Conservation (phyloP, 306 rosid genomes). For the Mucuna pruriens region DNA sequence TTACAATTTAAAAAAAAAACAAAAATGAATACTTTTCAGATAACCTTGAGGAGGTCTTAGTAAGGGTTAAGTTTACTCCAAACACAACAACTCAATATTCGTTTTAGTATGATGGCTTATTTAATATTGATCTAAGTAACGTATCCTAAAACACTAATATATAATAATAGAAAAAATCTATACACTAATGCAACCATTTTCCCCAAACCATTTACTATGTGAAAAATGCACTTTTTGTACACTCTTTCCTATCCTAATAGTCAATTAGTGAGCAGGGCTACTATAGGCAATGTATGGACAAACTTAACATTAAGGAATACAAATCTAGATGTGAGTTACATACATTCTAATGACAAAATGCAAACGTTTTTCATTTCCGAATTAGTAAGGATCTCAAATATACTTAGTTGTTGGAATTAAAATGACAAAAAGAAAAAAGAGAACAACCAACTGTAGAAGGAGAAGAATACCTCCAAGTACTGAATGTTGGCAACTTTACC, state of each 20-base stretch:
- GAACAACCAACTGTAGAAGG: background rate
- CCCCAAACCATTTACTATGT: background rate
- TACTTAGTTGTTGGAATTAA: background rate
- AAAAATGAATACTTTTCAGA: too few species aligned
- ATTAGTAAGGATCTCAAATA: background rate
- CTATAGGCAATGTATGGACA: background rate
- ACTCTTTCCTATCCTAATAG: background rate
- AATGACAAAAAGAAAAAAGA: background rate
- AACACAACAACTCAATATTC: background rate
- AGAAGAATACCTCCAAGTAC: constrained; percentile 62
- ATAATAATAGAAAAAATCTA: too few species aligned
- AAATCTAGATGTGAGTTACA: background rate
- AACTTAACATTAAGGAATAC: background rate
- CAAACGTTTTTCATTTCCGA: background rate
- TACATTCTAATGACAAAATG: constrained; percentile 7
- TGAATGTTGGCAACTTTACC: constrained; percentile 64
- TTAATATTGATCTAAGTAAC: background rate
- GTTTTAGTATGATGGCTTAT: background rate
- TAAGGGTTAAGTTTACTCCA: background rate
- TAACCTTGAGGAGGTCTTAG: background rate
- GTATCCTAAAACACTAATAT: too few species aligned
- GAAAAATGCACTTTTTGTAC: background rate
- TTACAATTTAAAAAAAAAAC: too few species aligned
- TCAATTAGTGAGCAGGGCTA: background rate
- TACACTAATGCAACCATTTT: too few species aligned